These are phyloP conservation scores for Cladosporium sp. DNA, from an alignment of 2,329 filamentous ascomycete species.

Conservation along the genomic window DNA sequence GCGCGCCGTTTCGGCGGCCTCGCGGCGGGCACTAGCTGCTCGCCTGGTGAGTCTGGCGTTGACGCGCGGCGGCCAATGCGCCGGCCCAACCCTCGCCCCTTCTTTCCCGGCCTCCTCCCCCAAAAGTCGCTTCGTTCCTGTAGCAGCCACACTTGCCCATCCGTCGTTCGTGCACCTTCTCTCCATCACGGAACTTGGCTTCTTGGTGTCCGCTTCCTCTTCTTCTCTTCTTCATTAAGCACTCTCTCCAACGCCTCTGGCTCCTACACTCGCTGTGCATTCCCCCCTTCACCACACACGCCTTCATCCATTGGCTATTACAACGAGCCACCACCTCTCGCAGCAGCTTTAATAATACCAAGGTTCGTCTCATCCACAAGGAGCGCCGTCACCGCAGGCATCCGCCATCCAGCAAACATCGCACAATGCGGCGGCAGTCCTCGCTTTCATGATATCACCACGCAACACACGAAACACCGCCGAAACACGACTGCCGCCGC, in stretches of 20 bases:
- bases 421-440: background rate
- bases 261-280: constrained; percentile 11
- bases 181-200: constrained; percentile 14
- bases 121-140: constrained; percentile 10
- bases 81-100: constrained; percentile 15
- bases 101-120: constrained; percentile 14
- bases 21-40: background rate
- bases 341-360: constrained; percentile 14
- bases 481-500: background rate
- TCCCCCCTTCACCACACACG: background rate
- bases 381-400: background rate
- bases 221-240: constrained; percentile 28
- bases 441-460: background rate
- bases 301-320: constrained; percentile 10
- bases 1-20: background rate
- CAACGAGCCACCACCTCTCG: constrained; percentile 5
- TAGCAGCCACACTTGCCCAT: constrained; percentile 7
- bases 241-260: constrained; percentile 27
- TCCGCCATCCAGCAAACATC: background rate
- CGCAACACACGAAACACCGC: background rate
- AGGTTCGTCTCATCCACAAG: background rate
- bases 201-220: constrained; percentile 37
- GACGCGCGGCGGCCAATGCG: constrained; percentile 11
- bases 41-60: background rate
- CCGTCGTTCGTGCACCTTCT: background rate